Evolutionary conservation across 2,329 filamentous ascomycete genomes (phyloP).

Genomic region (Ceratocystiopsis sp.): DNA sequence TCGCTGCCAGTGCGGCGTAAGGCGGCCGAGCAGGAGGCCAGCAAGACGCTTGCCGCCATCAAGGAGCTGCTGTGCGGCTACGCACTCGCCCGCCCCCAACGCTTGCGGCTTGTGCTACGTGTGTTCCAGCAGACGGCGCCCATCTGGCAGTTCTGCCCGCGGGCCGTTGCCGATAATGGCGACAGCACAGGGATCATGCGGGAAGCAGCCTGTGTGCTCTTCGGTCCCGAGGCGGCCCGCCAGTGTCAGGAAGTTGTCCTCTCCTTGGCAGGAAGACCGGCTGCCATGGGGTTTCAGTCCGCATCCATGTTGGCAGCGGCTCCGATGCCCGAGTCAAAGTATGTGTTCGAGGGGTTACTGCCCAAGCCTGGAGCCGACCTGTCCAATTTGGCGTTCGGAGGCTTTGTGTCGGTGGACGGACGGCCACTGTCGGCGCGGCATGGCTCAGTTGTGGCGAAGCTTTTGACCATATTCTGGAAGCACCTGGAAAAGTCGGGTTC

Average conservation of each 20-base stretch:
- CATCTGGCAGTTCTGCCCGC: conserved; percentile 11
- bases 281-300: conserved; percentile 15
- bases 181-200: conserved; percentile 22
- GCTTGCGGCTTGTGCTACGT: conserved; percentile 41
- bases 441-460: conserved; percentile 38
- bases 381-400: conserved; percentile 27
- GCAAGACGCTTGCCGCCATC: conserved; percentile 38
- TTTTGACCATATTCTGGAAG: conserved; percentile 34
- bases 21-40: conserved; percentile 35
- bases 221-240: conserved; percentile 27
- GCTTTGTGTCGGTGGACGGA: conserved; percentile 51
- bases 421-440: conserved; percentile 42
- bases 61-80: conserved; percentile 46
- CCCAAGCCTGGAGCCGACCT: conserved; percentile 31
- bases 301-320: too few species aligned
- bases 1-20: conserved; percentile 46
- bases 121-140: conserved; percentile 25
- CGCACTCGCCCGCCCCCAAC: conserved; percentile 43
- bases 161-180: not conserved
- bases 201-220: conserved; percentile 44
- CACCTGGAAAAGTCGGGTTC: conserved; percentile 8
- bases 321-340: too few species aligned
- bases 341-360: conserved; percentile 36
- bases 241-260: conserved; percentile 3
- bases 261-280: not conserved